Conservation (phyloP, 495 filamentous ascomycete genomes). For the Cenococcum geophilum region DNA sequence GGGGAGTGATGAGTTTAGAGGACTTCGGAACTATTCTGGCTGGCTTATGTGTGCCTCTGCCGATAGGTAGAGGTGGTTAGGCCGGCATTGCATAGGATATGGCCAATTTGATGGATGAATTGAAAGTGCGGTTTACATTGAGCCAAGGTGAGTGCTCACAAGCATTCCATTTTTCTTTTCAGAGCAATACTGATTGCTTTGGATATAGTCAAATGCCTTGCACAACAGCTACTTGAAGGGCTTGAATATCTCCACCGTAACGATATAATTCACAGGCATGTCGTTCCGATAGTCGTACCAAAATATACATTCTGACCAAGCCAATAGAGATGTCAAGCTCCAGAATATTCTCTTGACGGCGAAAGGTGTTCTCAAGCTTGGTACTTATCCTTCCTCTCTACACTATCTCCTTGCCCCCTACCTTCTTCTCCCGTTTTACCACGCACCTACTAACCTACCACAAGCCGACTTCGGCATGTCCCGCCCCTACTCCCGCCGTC, state of each 20-base stretch:
- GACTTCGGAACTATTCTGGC: slow-evolving; percentile 37
- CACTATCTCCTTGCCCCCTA: not conserved
- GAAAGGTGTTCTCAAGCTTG: slow-evolving; percentile 43
- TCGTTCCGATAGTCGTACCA: not conserved
- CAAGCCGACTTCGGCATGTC: slow-evolving; percentile 47
- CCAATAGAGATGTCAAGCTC: slow-evolving; percentile 44
- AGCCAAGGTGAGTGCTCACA: slow-evolving; percentile 40
- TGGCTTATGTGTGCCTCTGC: slow-evolving; percentile 44
- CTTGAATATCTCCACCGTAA: slow-evolving; percentile 45
- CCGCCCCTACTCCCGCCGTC: slow-evolving; percentile 40
- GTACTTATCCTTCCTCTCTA: slow-evolving; percentile 23
- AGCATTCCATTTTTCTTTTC: not conserved
- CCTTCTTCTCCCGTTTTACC: too few species aligned
- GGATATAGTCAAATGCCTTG: slow-evolving; percentile 43
- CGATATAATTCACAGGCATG: slow-evolving; percentile 45
- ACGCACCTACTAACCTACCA: slow-evolving; percentile 10
- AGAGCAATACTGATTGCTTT: not conserved
- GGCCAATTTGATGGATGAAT: slow-evolving; percentile 43
- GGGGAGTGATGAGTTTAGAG: slow-evolving; percentile 14
- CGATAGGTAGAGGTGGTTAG: slow-evolving; percentile 38
- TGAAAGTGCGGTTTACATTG: slow-evolving; percentile 42
- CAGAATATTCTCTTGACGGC: slow-evolving; percentile 44
- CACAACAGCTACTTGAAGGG: slow-evolving; percentile 43
- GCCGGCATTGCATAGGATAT: slow-evolving; percentile 39
- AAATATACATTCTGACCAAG: not conserved